Evolutionary conservation across 495 filamentous ascomycete genomes (phyloP), one percentile per base, ranked within the genome.

Genomic region (Xanthoparmelia taractica): DNA sequence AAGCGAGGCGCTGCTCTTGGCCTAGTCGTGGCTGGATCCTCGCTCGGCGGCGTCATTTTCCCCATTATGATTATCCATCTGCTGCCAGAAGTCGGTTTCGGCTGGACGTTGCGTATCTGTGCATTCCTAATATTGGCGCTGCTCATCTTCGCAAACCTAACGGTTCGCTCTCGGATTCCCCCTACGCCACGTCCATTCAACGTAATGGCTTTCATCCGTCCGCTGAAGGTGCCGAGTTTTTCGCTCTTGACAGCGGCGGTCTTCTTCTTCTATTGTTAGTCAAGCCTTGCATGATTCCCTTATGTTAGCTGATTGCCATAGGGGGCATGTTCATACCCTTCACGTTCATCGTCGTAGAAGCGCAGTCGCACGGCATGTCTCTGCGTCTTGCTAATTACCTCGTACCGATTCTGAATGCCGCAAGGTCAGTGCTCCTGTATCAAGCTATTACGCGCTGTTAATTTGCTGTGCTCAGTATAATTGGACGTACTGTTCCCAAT

Each of bases 31-130:
- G 55, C 69, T 29, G 70, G 71, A 3, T 67, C 71, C 0, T 65
- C 61, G n/a, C 52, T 73, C 8, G 86, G 87, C 4, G 87, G 87
- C 25, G 80, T 89, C 37, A 77, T 90, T 17, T 78, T 88, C 45
- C 85, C 84, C 8, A 57, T 67, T 23, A 58, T 74, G 47, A 43
- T 78, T 4, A 66, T 67, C 17, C 71, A 73, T 11, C 68, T 80
- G 31, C 73, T 76, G 33, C 68, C 69, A 2, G 63, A 62, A 0
- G 63, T 82, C 15, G 75, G 78, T 1, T 83, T 82, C 50, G 69
- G 66, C 11, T 82, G 80, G 80, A 75, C 80, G 0, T 76, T 82
- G 71, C 73, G 80, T 0, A 79, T 79, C 41, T 69, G 74, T 6
- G 80, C 71, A 0, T 83, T 82, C 41, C 72, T 80, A 18, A 79